Base-by-base conservation (phyloP, 2,329 filamentous ascomycete species). In the Trichoderma aggressivum region DNA sequence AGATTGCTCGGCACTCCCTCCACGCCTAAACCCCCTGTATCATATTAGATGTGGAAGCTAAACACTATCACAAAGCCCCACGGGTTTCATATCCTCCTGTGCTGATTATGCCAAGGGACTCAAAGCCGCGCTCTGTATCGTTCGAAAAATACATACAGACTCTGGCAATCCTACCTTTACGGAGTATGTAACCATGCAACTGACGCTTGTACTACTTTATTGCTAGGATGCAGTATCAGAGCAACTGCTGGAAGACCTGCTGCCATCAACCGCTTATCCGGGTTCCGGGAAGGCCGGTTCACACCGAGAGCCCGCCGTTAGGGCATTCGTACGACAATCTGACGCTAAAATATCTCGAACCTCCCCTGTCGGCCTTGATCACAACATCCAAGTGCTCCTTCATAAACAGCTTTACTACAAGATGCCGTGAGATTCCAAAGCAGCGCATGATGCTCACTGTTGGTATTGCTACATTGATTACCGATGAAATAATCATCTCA, bases 11-110 rank as follows among this genome's bases (percentile, higher is more conserved):
- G 59, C 36, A 43, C 59, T 62, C 26, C 26, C 26, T 28, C 59
- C 59, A 62, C 59, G 59, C 24, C 26, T 36, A 18, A 61, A 18
- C n/a, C 63, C 63, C 62, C 63, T 66, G 63, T 56, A 66, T 66
- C 47, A 66, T 39, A 56, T 56, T 56, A 36, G 47, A 36, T 56
- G 47, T 55, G 32, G 50, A 66, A 56, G 63, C 63, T 28, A 4
- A 28, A n/a, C 32, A 30, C 59, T 24, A 26, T 62, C 34, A 26
- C 30, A n/a, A 28, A 24, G 53, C 36, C 32, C 53, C 64, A 67
- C 64, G 53, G 34, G 53, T 58, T 56, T 67, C 62, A 58, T 14
- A 34, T 21, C 10, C 55, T 32, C 3, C 34, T 36, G 2, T 53
- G 11, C 34, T 65, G 34, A 39, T 32, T 39, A 39, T 67, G 34